Percentiles rank a stretch among this genome's conserved stretches.
Conservation (phyloP, 345 rosid genomes). For the Camelina sativa region DNA sequence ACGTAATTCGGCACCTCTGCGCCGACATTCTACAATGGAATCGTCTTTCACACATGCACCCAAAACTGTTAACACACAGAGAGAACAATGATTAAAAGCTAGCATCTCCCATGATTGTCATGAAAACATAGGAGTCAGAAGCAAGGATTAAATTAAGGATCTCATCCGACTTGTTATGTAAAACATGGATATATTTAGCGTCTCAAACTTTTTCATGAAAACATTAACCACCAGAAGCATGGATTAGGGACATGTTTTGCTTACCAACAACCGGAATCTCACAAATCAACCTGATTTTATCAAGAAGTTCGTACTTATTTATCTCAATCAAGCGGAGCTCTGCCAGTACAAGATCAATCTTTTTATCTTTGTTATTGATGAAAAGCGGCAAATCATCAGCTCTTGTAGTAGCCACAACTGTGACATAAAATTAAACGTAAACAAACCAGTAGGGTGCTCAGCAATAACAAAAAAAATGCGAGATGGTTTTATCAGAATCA, state of each 20-base stretch:
- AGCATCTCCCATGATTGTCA: slow-evolving; percentile 5
- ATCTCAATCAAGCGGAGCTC: slow-evolving; percentile 56
- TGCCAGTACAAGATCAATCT: slow-evolving; percentile 54
- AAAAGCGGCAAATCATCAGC: slow-evolving; percentile 50
- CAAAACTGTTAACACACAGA: slow-evolving; percentile 43
- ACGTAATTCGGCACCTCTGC: slow-evolving; percentile 53
- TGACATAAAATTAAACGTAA: background rate
- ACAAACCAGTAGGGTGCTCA: slow-evolving; percentile 8
- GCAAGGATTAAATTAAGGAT: background rate
- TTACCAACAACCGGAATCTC: slow-evolving; percentile 55
- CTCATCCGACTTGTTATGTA: background rate
- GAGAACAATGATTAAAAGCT: slow-evolving; percentile 21
- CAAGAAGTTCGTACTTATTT: slow-evolving; percentile 57
- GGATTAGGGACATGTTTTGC: slow-evolving; percentile 7
- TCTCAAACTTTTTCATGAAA: background rate
- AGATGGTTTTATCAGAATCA: background rate
- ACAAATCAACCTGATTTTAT: slow-evolving; percentile 43
- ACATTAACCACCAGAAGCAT: background rate
- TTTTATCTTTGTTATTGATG: slow-evolving; percentile 36
- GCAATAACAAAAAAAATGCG: background rate
- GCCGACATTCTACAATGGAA: slow-evolving; percentile 46
- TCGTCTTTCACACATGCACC: slow-evolving; percentile 37
- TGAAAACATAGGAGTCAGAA: slow-evolving; percentile 7
- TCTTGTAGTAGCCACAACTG: slow-evolving; percentile 53
- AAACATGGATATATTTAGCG: background rate